Base-by-base conservation (phyloP, 805 yeast genomes). In the Nakazawaea peltata region DNA sequence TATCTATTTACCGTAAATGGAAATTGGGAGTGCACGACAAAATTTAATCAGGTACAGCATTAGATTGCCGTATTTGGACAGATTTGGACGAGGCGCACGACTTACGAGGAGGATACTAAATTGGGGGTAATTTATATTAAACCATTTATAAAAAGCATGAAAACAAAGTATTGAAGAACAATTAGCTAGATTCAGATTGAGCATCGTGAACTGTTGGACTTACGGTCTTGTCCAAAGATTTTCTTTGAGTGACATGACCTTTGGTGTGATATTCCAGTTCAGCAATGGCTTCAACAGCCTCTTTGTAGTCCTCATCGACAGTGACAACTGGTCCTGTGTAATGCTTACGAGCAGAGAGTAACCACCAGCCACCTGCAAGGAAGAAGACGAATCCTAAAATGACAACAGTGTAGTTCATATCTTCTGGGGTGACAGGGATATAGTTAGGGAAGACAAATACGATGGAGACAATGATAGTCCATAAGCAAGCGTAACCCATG, bases 381-480 rank as follows among this genome's bases (percentile, higher is more conserved):
- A 61, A 44, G 35, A 59, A 36, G 52, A 56, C 54, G 53, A 54
- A 40, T 45, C 57, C 77, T 59, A 72, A 30, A 34, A 73, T 67
- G 12, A 66, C 75, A 42, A 61, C 58, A 5, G 77, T 71, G 50
- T 73, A 73, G 51, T 73, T 73, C 79, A 73, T 72, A 33, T 67
- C 49, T 24, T 61, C 61, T 40, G 54, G 50, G 19, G 45, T 45
- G 22, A 69, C 75, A 11, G 61, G 57, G 57, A 57, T 64, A 40
- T 53, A 54, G 44, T 68, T 68, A 36, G 79, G 78, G 63, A 73
- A 69, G 59, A 70, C 57, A 38, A 62, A 60, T 50, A 71, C 68
- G 34, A 69, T 53, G 5, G 72, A 66, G 7, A 61, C 63, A 41
- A 63, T 71, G 2, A 52, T 48, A n/a, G 70, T 57, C 73, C 76